These are phyloP conservation scores for Mycosarcoma mackinlayi DNA, from an alignment of 1,284 basidiomycete species.

Conservation along the genomic window DNA sequence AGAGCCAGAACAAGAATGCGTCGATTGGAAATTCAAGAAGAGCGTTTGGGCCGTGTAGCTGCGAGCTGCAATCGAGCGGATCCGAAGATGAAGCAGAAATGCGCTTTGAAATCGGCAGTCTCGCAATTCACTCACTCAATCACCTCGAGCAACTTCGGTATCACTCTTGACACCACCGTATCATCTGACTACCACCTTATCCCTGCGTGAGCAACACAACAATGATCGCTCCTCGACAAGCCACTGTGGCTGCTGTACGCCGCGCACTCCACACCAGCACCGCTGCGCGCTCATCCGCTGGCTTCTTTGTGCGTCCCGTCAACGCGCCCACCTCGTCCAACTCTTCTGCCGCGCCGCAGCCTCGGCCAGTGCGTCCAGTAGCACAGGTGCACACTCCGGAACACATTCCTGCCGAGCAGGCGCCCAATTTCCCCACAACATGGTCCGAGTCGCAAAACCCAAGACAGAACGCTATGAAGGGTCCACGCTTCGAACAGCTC, in stretches of 20 bases:
- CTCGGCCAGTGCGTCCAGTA: conserved; percentile 44
- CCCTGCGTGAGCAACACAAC: no score
- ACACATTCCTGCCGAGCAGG: conserved; percentile 48
- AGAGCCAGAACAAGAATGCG: neutral
- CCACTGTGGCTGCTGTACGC: conserved; percentile 10
- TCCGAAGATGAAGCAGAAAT: neutral
- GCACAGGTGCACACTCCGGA: conserved; percentile 59
- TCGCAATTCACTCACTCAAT: neutral
- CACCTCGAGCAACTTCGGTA: neutral
- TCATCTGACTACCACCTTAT: neutral
- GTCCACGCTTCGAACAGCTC: conserved; percentile 92
- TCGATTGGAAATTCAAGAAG: no score
- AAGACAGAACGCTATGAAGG: conserved; percentile 74
- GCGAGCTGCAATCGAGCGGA: neutral
- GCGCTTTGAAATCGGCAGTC: conserved; percentile 3
- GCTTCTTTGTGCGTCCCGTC: conserved; percentile 50
- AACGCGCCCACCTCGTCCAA: conserved; percentile 54
- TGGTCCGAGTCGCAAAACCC: conserved; percentile 60
- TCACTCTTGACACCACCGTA: neutral
- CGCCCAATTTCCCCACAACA: conserved; percentile 59
- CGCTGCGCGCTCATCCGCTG: conserved; percentile 12
- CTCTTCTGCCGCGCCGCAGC: conserved; percentile 38
- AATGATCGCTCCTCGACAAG: conserved; percentile 23
- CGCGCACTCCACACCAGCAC: conserved; percentile 24
- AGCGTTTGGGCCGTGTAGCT: no score